These are phyloP conservation scores for Osmanthus fragrans DNA, from an alignment of 257 asterid species.

Conservation along the genomic window DNA sequence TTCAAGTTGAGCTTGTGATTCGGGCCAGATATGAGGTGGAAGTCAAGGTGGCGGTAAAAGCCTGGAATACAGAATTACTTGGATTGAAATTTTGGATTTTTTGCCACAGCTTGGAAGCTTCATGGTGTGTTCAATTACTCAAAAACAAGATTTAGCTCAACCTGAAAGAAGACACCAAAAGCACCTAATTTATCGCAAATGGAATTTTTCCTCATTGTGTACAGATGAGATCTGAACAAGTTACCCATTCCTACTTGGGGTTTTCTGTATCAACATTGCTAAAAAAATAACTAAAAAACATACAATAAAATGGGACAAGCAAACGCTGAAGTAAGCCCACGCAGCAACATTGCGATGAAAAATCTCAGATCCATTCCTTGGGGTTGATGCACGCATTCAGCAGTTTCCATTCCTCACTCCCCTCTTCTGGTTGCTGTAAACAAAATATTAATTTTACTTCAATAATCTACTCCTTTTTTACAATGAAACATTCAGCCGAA, in stretches of 20 bases:
- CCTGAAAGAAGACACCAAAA: neutral
- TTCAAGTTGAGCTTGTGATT: too few species aligned
- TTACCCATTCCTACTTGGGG: neutral
- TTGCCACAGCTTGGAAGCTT: too few species aligned
- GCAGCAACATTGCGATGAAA: constrained; percentile 14
- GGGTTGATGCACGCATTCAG: constrained; percentile 98
- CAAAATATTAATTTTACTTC: constrained; percentile 36
- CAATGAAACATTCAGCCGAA: neutral
- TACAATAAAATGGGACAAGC: neutral
- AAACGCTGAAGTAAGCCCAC: neutral
- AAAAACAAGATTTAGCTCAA: too few species aligned
- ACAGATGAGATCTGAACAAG: neutral
- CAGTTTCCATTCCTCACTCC: constrained; percentile 92
- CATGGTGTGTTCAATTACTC: too few species aligned
- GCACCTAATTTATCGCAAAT: neutral
- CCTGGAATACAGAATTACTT: too few species aligned
- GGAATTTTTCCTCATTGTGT: neutral
- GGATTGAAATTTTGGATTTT: too few species aligned
- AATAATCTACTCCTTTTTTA: neutral
- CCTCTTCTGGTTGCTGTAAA: constrained; percentile 95
- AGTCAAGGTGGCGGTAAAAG: too few species aligned
- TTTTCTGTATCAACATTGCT: constrained; percentile 5
- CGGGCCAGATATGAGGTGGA: too few species aligned
- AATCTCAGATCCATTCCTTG: constrained; percentile 79
- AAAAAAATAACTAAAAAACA: neutral